Conservation (phyloP, 2,329 filamentous ascomycete species). For the Trichoderma sp. region DNA sequence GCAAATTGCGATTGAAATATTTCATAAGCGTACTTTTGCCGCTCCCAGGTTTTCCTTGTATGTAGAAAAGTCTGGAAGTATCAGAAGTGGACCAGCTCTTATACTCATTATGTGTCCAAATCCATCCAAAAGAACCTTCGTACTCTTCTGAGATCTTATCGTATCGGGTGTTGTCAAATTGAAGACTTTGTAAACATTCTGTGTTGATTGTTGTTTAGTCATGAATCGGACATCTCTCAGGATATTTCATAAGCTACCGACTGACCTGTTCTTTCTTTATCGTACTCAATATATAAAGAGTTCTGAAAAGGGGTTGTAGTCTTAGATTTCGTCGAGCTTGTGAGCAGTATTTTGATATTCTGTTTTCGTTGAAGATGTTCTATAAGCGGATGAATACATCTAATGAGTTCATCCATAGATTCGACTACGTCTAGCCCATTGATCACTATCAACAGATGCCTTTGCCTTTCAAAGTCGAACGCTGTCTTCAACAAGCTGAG, state of each 20-base stretch:
- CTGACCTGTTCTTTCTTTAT: background rate
- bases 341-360: background rate
- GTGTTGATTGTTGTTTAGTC: background rate
- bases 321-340: rapidly evolving
- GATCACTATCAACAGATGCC: background rate
- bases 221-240: too few relatives aligned
- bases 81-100: background rate
- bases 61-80: background rate
- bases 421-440: background rate
- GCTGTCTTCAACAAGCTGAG: rapidly evolving
- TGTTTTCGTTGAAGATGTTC: background rate
- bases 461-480: background rate
- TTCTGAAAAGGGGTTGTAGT: rapidly evolving
- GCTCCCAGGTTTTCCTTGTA: background rate
- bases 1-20: background rate
- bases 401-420: too few relatives aligned
- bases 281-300: background rate
- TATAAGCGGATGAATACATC: rapidly evolving
- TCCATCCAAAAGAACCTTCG: background rate
- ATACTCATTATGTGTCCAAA: background rate
- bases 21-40: conserved; percentile 1
- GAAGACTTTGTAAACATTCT: background rate
- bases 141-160: background rate
- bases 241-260: rapidly evolving
- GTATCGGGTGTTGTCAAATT: background rate